Evolutionary conservation across 1,284 basidiomycete species (phyloP).

Genomic region (Ustilago hordei): DNA sequence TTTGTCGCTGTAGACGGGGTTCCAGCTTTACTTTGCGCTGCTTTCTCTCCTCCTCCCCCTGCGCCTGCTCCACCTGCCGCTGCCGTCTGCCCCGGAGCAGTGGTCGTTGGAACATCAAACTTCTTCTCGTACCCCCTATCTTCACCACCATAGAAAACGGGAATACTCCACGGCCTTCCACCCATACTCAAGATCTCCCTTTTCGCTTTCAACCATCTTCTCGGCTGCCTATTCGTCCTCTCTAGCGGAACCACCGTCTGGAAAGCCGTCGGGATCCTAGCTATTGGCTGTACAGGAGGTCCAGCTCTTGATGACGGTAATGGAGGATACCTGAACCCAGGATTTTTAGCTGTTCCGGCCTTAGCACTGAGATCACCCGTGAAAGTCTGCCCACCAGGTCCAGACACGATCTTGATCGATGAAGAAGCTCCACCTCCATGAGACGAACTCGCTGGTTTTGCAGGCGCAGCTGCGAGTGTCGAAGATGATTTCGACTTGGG

Average conservation of each 20-base stretch:
- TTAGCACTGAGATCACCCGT: constrained; percentile 46
- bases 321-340: constrained; percentile 56
- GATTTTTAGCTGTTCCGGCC: constrained; percentile 44
- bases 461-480: constrained; percentile 7
- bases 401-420: constrained; percentile 43
- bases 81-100: neutral
- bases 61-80: constrained; percentile 3
- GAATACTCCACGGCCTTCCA: constrained; percentile 58
- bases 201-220: constrained; percentile 50
- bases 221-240: constrained; percentile 31
- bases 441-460: neutral
- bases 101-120: constrained; percentile 17
- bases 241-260: constrained; percentile 55
- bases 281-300: constrained; percentile 54
- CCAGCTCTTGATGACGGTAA: constrained; percentile 46
- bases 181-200: constrained; percentile 61
- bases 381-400: constrained; percentile 33
- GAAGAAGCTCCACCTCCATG: neutral
- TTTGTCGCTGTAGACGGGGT: constrained; percentile 21
- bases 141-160: constrained; percentile 54
- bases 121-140: constrained; percentile 49
- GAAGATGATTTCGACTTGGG: constrained; percentile 15
- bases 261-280: constrained; percentile 53
- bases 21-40: constrained; percentile 16
- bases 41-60: constrained; percentile 9